phyloP scores from a whole-genome alignment of 2,329 filamentous ascomycete genomes.

The Colletotrichum sp. region DNA sequence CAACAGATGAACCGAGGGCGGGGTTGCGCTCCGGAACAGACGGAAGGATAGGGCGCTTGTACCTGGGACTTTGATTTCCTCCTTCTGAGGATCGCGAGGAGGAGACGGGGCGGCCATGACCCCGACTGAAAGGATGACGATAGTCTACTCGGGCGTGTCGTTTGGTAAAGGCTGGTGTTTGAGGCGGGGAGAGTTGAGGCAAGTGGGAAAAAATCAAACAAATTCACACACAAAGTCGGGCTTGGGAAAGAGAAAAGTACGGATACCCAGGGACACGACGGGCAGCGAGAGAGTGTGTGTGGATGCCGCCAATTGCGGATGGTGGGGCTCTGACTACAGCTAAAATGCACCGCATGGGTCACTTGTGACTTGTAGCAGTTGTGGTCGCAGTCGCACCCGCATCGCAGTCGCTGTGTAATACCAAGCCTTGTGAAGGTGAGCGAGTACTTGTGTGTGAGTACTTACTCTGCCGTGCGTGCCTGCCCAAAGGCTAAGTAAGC shows the following conservation, averaged over 20 bases:
- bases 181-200: conserved; percentile 1
- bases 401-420: background rate
- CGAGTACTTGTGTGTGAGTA: background rate
- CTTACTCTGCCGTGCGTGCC: background rate
- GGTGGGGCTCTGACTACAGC: conserved; percentile 14
- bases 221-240: conserved; percentile 9
- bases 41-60: conserved; percentile 15
- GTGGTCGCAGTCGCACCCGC: background rate
- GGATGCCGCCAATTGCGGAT: conserved; percentile 22
- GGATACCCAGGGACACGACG: conserved; percentile 8
- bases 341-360: background rate
- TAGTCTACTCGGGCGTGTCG: background rate
- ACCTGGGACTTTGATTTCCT: conserved; percentile 10
- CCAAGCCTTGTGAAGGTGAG: background rate
- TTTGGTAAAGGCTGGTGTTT: background rate
- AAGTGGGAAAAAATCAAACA: conserved; percentile 17
- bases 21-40: conserved; percentile 21
- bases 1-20: conserved; percentile 22
- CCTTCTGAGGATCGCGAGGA: conserved; percentile 1
- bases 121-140: background rate
- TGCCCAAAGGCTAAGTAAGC: background rate
- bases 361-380: background rate
- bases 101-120: conserved; percentile 10
- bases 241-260: conserved; percentile 17
- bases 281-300: background rate